Evolutionary conservation across 371 early-diverging fungal species (phyloP).

Genomic region (Mucor circinelloides): DNA sequence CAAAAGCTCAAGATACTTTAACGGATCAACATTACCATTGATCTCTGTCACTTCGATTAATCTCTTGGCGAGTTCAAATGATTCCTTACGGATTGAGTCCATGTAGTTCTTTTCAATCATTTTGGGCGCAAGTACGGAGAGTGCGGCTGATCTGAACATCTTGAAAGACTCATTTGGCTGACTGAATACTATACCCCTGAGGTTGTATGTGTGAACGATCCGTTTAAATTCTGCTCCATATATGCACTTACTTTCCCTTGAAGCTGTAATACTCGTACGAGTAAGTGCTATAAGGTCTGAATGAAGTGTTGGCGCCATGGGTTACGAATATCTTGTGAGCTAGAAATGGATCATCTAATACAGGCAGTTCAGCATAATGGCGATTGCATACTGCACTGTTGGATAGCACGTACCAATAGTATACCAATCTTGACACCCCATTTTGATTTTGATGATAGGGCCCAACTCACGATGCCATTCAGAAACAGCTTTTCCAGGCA

Average conservation of each 20-base stretch:
- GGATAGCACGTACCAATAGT: too few relatives aligned
- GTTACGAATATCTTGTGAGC: slow-evolving; percentile 26
- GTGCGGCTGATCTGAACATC: background rate
- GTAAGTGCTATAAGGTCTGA: slow-evolving; percentile 1
- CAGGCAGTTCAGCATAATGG: too few relatives aligned
- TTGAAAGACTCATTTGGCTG: background rate
- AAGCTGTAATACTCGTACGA: slow-evolving; percentile 2
- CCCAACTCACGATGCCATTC: slow-evolving; percentile 23
- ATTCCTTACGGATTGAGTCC: background rate
- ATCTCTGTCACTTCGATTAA: background rate
- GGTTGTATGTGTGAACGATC: background rate
- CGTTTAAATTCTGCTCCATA: background rate
- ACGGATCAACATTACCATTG: background rate
- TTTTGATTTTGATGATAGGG: slow-evolving; percentile 11
- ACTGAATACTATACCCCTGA: slow-evolving; percentile 3
- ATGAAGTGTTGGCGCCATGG: slow-evolving; percentile 8
- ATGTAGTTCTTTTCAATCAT: background rate
- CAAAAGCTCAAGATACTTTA: background rate
- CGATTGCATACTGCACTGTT: too few relatives aligned
- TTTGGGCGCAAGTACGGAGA: slow-evolving; percentile 14
- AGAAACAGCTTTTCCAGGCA: slow-evolving; percentile 3
- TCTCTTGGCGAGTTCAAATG: background rate
- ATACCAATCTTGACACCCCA: slow-evolving; percentile 20
- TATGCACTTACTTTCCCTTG: slow-evolving; percentile 7
- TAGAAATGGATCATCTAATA: slow-evolving; percentile 11